A percentile compares a stretch with the other conserved stretches of the same genome.
phyloP scores from a whole-genome alignment of 768 basidiomycete species.

The Melanogaster broomeanus region DNA sequence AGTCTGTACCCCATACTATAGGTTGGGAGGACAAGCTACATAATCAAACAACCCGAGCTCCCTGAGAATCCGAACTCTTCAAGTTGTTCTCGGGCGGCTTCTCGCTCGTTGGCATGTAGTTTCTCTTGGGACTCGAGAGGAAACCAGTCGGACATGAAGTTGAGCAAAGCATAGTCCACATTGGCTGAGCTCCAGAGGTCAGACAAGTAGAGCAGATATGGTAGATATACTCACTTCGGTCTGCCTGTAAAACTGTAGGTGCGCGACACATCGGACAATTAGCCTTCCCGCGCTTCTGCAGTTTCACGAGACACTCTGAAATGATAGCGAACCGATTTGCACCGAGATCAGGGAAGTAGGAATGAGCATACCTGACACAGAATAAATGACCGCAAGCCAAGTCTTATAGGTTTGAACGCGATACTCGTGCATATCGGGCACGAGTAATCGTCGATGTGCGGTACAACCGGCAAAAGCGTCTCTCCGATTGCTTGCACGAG shows the following conservation, averaged over 20 bases:
- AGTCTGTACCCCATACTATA: too few species aligned
- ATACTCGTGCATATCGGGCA: constrained; percentile 89
- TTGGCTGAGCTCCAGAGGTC: constrained; percentile 49
- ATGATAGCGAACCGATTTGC: constrained; percentile 12
- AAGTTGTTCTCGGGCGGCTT: constrained; percentile 70
- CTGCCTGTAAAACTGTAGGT: constrained; percentile 72
- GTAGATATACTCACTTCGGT: constrained; percentile 57
- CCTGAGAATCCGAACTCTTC: constrained; percentile 57
- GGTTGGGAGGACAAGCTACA: constrained; percentile 31
- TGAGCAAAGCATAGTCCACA: constrained; percentile 75
- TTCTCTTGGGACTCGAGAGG: constrained; percentile 80
- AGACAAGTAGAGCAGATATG: neutral
- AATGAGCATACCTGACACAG: constrained; percentile 53
- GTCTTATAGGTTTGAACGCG: constrained; percentile 89
- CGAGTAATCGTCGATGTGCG: constrained; percentile 79
- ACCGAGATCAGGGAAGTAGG: constrained; percentile 5
- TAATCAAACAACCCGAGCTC: constrained; percentile 38
- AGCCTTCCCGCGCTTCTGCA: constrained; percentile 78
- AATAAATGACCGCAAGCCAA: constrained; percentile 81
- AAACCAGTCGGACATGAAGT: constrained; percentile 94
- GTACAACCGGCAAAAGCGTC: constrained; percentile 78
- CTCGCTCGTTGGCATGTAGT: constrained; percentile 69
- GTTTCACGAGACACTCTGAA: constrained; percentile 76
- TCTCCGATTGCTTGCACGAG: constrained; percentile 84
- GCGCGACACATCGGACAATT: constrained; percentile 87